Evolutionary conservation across 73 alveolate species (phyloP), one percentile per base, ranked within the genome.

Genomic region (Diophrys appendiculata): DNA sequence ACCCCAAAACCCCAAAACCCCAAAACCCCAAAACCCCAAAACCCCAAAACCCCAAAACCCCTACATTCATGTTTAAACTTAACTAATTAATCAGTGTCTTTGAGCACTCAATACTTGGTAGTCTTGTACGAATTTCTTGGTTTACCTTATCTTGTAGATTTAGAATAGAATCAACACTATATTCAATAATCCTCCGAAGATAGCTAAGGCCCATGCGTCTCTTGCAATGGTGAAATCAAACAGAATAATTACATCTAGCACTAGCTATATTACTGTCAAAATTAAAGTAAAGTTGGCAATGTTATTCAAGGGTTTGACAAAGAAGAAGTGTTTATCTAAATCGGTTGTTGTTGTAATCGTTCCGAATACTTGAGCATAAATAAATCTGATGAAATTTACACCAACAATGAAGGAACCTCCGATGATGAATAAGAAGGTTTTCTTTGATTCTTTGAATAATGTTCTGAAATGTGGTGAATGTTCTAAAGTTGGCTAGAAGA

Each of bases 391-490:
- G 52, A 84, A 53, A 54, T 84, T 84, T 52, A 69, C 88, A 18
- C 92, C 92, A 13, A 83, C 5, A n/a, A 84, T 26, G 54, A 76
- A 84, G 74, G 84, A 77, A 1, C 52, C 2, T 34, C 70, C 30
- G 29, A 77, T 77, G 30, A 84, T 52, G 26, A 68, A 23, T 22
- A 34, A 29, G 72, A 33, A 77, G n/a, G 88, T 29, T 2, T 11
- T 31, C 54, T 68, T 35, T 68, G 22, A 53, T 33, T 68, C 69
- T 74, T 67, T 77, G 68, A 35, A 77, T 69, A 77, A 34, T 2
- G 79, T 69, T 70, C 88, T 78, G 76, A 85, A 85, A 68, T 85
- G 84, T 0, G 93, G 93, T 30, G 88, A 78, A 53, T 85, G 93
- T n/a, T 76, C 80, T 32, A 68, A 76, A 5, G 78, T 85, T 3